Conservation (phyloP, 2,329 filamentous ascomycete species). For the Arthrinium phaeospermum region DNA sequence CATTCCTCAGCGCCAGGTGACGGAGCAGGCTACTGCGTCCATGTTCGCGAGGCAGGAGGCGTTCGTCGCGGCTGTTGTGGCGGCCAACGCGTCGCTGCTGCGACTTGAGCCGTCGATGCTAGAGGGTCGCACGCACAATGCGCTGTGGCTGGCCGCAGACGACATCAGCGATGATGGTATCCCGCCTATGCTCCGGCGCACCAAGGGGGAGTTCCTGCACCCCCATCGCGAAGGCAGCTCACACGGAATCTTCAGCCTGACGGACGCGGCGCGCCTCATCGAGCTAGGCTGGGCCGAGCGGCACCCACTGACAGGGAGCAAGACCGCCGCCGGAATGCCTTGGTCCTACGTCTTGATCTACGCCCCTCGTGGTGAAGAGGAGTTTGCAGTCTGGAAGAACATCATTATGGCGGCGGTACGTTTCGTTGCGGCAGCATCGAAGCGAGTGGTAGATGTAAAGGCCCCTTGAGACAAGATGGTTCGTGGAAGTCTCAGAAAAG, state of each 20-base stretch:
- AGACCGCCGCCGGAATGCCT: slow-evolving; percentile 33
- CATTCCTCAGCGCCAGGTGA: slow-evolving; percentile 47
- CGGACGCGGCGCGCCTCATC: slow-evolving; percentile 43
- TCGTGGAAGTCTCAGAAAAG: not conserved
- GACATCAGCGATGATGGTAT: not conserved
- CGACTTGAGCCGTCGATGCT: slow-evolving; percentile 35
- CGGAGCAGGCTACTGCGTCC: slow-evolving; percentile 27
- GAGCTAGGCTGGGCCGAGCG: slow-evolving; percentile 47
- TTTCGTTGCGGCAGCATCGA: slow-evolving; percentile 28
- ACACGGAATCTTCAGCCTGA: slow-evolving; percentile 45
- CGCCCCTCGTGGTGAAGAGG: slow-evolving; percentile 44
- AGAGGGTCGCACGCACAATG: slow-evolving; percentile 39
- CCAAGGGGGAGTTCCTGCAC: slow-evolving; percentile 43
- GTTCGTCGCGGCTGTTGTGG: slow-evolving; percentile 33
- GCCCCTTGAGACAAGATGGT: not conserved
- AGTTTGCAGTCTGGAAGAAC: slow-evolving; percentile 40
- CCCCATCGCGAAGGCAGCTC: slow-evolving; percentile 46
- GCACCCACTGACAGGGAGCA: slow-evolving; percentile 41
- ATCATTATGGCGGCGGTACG: slow-evolving; percentile 31
- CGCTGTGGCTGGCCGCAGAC: slow-evolving; percentile 33
- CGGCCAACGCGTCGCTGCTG: slow-evolving; percentile 37
- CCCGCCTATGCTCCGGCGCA: slow-evolving; percentile 24
- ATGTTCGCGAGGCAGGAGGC: slow-evolving; percentile 31
- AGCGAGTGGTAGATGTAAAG: slow-evolving; percentile 1
- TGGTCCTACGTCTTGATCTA: slow-evolving; percentile 48